A percentile compares a stretch with the other conserved stretches of the same genome.
These are phyloP conservation scores for Pilatotrama ljubarskyi DNA, from an alignment of 768 basidiomycete genomes.

Conservation along the genomic window DNA sequence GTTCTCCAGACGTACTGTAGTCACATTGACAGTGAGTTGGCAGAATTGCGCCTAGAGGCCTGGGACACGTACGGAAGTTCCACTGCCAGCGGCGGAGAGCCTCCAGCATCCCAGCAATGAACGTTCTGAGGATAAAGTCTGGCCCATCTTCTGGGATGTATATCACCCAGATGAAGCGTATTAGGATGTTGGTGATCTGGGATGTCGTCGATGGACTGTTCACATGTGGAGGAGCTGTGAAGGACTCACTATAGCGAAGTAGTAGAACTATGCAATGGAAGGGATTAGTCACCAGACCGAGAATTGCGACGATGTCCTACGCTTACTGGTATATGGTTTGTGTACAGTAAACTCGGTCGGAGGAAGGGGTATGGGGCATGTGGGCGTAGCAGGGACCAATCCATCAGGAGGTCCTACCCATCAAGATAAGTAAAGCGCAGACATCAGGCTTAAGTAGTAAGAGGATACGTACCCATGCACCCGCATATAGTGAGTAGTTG, in stretches of 20 bases:
- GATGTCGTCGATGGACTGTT: background rate
- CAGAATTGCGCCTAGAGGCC: background rate
- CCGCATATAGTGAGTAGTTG: conserved; percentile 68
- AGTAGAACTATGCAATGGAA: conserved; percentile 56
- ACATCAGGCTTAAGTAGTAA: background rate
- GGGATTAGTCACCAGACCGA: background rate
- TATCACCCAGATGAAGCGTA: conserved; percentile 83
- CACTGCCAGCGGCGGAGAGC: conserved; percentile 82
- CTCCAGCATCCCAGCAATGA: conserved; percentile 72
- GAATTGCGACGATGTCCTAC: background rate
- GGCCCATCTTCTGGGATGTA: conserved; percentile 63
- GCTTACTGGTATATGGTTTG: conserved; percentile 54
- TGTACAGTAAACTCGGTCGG: conserved; percentile 75
- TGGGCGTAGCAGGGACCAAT: conserved; percentile 82
- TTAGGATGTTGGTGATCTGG: conserved; percentile 66
- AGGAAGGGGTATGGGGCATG: conserved; percentile 60
- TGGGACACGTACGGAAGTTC: conserved; percentile 76
- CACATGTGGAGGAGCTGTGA: background rate
- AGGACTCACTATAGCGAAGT: conserved; percentile 67
- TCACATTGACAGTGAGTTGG: background rate
- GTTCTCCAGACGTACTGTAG: conserved; percentile 76
- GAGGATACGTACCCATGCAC: conserved; percentile 64
- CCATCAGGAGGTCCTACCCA: conserved; percentile 77
- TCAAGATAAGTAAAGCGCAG: background rate
- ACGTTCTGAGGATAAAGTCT: conserved; percentile 55